Conservation (phyloP, 306 rosid genomes). For the Carpinus viminea region DNA sequence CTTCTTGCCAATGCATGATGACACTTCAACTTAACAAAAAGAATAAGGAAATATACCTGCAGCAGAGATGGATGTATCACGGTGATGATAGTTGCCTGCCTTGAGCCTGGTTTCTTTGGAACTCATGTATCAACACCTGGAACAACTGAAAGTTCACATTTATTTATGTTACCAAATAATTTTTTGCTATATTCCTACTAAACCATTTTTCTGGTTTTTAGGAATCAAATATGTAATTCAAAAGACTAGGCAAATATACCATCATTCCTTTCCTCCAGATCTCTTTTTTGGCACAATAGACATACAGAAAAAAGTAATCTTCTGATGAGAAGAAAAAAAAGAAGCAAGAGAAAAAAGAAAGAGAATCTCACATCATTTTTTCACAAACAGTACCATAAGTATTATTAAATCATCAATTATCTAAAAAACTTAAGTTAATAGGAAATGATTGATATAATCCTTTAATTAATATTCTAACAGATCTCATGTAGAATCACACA, state of each 20-base stretch:
- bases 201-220: not conserved
- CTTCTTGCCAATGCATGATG: slow-evolving; percentile 30
- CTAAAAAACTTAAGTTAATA: too few species aligned
- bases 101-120: slow-evolving; percentile 11
- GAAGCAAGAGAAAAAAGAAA: not conserved
- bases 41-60: not conserved
- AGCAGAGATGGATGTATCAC: not conserved
- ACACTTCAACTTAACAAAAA: not conserved
- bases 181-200: not conserved
- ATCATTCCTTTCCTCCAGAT: not conserved
- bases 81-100: not conserved
- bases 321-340: not conserved
- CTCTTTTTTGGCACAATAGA: not conserved
- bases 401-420: too few species aligned
- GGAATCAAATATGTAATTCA: not conserved
- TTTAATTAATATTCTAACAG: too few species aligned
- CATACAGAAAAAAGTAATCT: not conserved
- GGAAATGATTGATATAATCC: too few species aligned
- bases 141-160: slow-evolving; percentile 2
- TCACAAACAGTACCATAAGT: not conserved
- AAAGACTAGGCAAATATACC: not conserved
- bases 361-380: not conserved
- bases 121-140: not conserved
- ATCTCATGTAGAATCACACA: too few species aligned
- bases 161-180: not conserved